phyloP scores from a whole-genome alignment of 1,284 basidiomycete species.

The Sphagnurus paluster region DNA sequence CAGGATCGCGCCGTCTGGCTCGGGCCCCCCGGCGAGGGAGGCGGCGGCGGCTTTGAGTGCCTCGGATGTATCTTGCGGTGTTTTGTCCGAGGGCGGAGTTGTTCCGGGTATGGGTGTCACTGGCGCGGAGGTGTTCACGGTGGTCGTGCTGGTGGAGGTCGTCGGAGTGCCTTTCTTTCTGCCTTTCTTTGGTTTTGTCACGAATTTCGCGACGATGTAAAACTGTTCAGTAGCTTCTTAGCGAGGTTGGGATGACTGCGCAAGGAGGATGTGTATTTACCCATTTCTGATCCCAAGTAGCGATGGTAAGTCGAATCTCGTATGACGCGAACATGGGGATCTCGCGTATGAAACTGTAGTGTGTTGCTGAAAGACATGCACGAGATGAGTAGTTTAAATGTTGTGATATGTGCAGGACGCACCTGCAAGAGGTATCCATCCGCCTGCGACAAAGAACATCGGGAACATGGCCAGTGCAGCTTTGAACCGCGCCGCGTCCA shows the following conservation, averaged over 20 bases:
- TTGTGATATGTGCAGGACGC: background rate
- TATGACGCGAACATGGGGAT: slow-evolving; percentile 74
- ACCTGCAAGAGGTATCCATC: slow-evolving; percentile 75
- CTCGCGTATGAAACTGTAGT: slow-evolving; percentile 77
- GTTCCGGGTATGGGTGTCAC: slow-evolving; percentile 20
- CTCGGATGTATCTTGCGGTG: slow-evolving; percentile 22
- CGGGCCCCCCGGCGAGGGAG: slow-evolving; percentile 33
- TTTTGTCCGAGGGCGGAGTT: slow-evolving; percentile 1
- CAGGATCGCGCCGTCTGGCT: slow-evolving; percentile 59
- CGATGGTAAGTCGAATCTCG: slow-evolving; percentile 67
- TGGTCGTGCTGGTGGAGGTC: slow-evolving; percentile 22
- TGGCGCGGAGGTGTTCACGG: slow-evolving; percentile 19
- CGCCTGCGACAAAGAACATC: slow-evolving; percentile 61
- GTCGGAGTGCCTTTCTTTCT: slow-evolving; percentile 32
- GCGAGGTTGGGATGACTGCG: background rate
- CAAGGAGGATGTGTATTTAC: slow-evolving; percentile 36
- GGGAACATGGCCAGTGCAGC: slow-evolving; percentile 54
- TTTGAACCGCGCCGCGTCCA: slow-evolving; percentile 44
- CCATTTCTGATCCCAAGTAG: slow-evolving; percentile 87
- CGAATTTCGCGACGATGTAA: slow-evolving; percentile 65
- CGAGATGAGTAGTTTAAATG: background rate
- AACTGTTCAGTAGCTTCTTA: slow-evolving; percentile 42
- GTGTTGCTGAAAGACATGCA: slow-evolving; percentile 49
- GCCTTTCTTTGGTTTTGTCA: slow-evolving; percentile 45
- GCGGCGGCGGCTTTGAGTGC: slow-evolving; percentile 38